A percentile compares a stretch with the other conserved stretches of the same genome.
Conservation (phyloP, 345 rosid genomes). For the Gossypium anomalum region DNA sequence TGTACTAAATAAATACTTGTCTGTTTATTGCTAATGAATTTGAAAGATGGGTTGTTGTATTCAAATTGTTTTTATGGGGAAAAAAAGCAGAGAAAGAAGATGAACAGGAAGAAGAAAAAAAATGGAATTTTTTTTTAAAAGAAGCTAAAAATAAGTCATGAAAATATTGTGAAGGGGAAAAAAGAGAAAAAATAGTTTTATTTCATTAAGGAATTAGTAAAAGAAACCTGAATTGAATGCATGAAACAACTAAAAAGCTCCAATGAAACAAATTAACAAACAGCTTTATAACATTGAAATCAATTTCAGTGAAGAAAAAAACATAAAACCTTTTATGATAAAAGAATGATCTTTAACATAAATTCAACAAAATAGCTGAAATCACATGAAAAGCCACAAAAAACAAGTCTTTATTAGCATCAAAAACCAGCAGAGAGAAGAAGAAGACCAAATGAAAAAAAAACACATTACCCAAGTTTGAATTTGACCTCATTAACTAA, state of each 20-base stretch:
- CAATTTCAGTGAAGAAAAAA: neutral
- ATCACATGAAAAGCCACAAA: neutral
- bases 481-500: constrained; percentile 27
- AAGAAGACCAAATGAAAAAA: neutral
- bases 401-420: neutral
- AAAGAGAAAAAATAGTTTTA: neutral
- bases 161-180: constrained; percentile 6
- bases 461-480: constrained; percentile 14
- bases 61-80: neutral
- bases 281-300: neutral
- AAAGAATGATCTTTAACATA: constrained; percentile 11
- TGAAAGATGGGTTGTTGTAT: neutral
- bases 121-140: neutral
- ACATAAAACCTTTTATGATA: neutral
- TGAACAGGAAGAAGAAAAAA: neutral
- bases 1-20: constrained; percentile 8
- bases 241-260: neutral
- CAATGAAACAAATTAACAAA: neutral
- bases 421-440: neutral
- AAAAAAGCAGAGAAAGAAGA: neutral
- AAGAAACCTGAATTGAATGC: neutral
- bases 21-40: constrained; percentile 4
- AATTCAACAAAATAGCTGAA: neutral
- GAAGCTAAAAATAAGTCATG: neutral
- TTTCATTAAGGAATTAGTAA: neutral